Percentiles rank a stretch among this genome's conserved stretches.
Conservation (phyloP, 1,139 yeast species). For the Scheffersomyces parashehatae region DNA sequence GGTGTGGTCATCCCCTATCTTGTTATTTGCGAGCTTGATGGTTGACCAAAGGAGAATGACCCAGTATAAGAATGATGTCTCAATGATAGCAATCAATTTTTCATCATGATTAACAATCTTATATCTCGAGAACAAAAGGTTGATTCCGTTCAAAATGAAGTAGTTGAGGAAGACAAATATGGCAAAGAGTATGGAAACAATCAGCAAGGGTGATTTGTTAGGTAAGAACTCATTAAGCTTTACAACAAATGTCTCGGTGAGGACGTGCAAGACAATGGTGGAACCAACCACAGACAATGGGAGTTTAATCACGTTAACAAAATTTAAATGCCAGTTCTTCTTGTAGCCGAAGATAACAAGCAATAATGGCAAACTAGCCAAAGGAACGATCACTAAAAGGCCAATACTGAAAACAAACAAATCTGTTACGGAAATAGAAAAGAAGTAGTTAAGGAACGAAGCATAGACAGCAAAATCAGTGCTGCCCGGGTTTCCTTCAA, state of each 20-base stretch:
- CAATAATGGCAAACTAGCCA: slow-evolving; percentile 49
- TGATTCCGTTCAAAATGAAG: slow-evolving; percentile 49
- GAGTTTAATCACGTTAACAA: slow-evolving; percentile 46
- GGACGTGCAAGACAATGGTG: slow-evolving; percentile 31
- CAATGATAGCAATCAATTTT: slow-evolving; percentile 65
- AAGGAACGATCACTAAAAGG: slow-evolving; percentile 55
- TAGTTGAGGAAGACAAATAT: slow-evolving; percentile 58
- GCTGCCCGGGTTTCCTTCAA: slow-evolving; percentile 1
- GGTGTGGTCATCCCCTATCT: slow-evolving; percentile 49
- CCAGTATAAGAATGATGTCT: slow-evolving; percentile 62
- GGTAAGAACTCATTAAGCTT: slow-evolving; percentile 55
- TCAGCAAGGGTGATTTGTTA: slow-evolving; percentile 49
- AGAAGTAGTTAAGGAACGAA: slow-evolving; percentile 61
- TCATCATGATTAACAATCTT: slow-evolving; percentile 67
- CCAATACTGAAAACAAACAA: slow-evolving; percentile 50
- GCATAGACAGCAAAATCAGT: slow-evolving; percentile 57
- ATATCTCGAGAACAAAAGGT: slow-evolving; percentile 42
- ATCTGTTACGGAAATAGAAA: slow-evolving; percentile 51
- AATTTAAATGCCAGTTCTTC: slow-evolving; percentile 51
- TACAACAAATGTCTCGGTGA: slow-evolving; percentile 33
- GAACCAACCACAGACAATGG: slow-evolving; percentile 57
- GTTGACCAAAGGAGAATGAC: slow-evolving; percentile 42
- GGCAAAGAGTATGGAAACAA: slow-evolving; percentile 43
- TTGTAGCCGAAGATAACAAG: slow-evolving; percentile 45
- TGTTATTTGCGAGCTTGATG: slow-evolving; percentile 46